Evolutionary conservation across 1,284 basidiomycete species (phyloP).

Genomic region (Heterobasidion occidentale): DNA sequence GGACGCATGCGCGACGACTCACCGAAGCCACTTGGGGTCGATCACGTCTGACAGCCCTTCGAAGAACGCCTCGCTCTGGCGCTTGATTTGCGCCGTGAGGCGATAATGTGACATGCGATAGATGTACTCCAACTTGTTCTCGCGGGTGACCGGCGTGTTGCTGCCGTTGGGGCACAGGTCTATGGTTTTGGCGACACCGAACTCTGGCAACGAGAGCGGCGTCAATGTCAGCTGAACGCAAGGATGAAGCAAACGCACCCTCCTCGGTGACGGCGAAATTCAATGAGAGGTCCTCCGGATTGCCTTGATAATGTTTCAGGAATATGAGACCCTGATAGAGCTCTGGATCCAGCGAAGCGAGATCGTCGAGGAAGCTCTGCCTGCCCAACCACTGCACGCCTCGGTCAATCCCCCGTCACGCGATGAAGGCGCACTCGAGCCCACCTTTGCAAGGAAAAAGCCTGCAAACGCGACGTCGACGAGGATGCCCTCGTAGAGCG

Average conservation of each 20-base stretch:
- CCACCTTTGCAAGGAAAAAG: slow-evolving; percentile 88
- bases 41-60: slow-evolving; percentile 85
- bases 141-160: slow-evolving; percentile 81
- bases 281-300: slow-evolving; percentile 87
- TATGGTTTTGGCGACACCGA: slow-evolving; percentile 73
- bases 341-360: slow-evolving; percentile 86
- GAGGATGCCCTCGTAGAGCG: slow-evolving; percentile 94
- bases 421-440: slow-evolving; percentile 11
- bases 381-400: slow-evolving; percentile 72
- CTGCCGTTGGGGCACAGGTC: slow-evolving; percentile 83
- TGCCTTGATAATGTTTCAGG: slow-evolving; percentile 87
- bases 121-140: slow-evolving; percentile 90
- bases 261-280: slow-evolving; percentile 90
- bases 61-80: slow-evolving; percentile 82
- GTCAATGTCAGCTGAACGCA: background rate
- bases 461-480: slow-evolving; percentile 94
- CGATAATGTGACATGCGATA: slow-evolving; percentile 86
- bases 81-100: slow-evolving; percentile 82
- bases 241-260: slow-evolving; percentile 35
- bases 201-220: slow-evolving; percentile 46
- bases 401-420: background rate
- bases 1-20: slow-evolving; percentile 13
- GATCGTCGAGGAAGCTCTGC: slow-evolving; percentile 86
- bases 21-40: slow-evolving; percentile 84
- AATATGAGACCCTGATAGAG: slow-evolving; percentile 90